A percentile compares a stretch with the other conserved stretches of the same genome.
Conservation (phyloP, 1,139 yeast genomes). For the Pichia sp. region DNA sequence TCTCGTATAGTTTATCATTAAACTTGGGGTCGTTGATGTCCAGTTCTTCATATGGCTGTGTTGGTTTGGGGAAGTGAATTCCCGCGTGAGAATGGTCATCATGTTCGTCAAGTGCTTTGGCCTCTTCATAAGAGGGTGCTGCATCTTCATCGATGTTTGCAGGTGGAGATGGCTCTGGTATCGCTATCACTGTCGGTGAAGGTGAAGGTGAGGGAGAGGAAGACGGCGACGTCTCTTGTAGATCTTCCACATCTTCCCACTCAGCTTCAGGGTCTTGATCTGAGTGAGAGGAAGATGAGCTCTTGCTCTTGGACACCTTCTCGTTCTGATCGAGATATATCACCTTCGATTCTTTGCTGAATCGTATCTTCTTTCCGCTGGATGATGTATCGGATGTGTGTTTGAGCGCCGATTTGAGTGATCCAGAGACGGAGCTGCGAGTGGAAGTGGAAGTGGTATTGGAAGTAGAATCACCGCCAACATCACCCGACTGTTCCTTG, state of each 20-base stretch:
- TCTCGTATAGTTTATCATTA: conserved; percentile 69
- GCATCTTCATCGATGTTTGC: conserved; percentile 30
- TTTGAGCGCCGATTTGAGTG: conserved; percentile 5
- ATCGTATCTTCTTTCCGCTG: conserved; percentile 38
- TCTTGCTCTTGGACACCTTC: conserved; percentile 18
- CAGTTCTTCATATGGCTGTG: conserved; percentile 26
- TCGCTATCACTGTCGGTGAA: neutral
- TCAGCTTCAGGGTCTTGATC: conserved; percentile 18
- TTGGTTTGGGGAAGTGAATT: conserved; percentile 63
- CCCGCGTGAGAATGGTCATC: neutral
- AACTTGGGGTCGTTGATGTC: conserved; percentile 73
- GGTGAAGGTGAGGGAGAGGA: neutral
- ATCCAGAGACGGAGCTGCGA: neutral
- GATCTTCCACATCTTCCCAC: conserved; percentile 27
- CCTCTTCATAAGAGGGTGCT: conserved; percentile 30
- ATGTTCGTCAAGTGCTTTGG: neutral
- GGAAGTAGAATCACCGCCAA: conserved; percentile 12
- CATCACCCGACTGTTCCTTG: conserved; percentile 1
- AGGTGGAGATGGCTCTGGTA: neutral
- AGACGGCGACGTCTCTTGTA: conserved; percentile 23
- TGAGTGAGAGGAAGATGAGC: conserved; percentile 1
- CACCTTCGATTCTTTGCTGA: conserved; percentile 36
- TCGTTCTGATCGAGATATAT: conserved; percentile 32
- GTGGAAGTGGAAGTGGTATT: neutral
- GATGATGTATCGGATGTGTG: neutral